A percentile compares a stretch with the other conserved stretches of the same genome.
These are phyloP conservation scores for Beauveria caledonica DNA, from an alignment of 2,329 filamentous ascomycete genomes.

Conservation along the genomic window DNA sequence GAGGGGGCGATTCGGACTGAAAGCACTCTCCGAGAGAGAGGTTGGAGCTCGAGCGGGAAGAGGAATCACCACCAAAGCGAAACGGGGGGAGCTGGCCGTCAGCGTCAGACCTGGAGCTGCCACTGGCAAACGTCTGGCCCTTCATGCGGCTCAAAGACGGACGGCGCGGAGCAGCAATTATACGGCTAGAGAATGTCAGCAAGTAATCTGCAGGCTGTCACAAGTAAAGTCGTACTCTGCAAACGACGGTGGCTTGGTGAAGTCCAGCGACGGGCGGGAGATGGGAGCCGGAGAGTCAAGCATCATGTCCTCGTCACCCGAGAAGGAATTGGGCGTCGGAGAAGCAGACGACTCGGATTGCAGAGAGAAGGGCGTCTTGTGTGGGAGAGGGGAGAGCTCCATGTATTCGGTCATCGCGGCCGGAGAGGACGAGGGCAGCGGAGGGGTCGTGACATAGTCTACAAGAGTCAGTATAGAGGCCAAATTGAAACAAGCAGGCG, in stretches of 20 bases:
- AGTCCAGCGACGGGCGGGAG: slow-evolving; percentile 39
- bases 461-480: background rate
- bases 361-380: slow-evolving; percentile 64
- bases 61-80: slow-evolving; percentile 52
- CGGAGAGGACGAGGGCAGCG: slow-evolving; percentile 75
- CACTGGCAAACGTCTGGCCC: slow-evolving; percentile 59
- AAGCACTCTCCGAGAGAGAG: slow-evolving; percentile 76
- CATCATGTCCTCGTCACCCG: slow-evolving; percentile 41
- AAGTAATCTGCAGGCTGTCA: slow-evolving; percentile 12
- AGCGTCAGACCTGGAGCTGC: slow-evolving; percentile 51
- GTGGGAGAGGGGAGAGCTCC: slow-evolving; percentile 89
- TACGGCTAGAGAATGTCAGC: slow-evolving; percentile 42
- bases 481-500: background rate
- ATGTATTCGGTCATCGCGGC: slow-evolving; percentile 65
- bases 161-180: slow-evolving; percentile 60
- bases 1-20: slow-evolving; percentile 62
- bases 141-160: slow-evolving; percentile 70
- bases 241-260: slow-evolving; percentile 35
- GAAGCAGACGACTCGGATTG: slow-evolving; percentile 59
- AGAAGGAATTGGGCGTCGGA: slow-evolving; percentile 54
- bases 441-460: slow-evolving; percentile 77
- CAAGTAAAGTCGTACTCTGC: slow-evolving; percentile 41
- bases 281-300: slow-evolving; percentile 49
- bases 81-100: slow-evolving; percentile 66
- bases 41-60: slow-evolving; percentile 22